These are phyloP conservation scores for Camellia japonica DNA, from an alignment of 148 eudicot species.

Conservation along the genomic window DNA sequence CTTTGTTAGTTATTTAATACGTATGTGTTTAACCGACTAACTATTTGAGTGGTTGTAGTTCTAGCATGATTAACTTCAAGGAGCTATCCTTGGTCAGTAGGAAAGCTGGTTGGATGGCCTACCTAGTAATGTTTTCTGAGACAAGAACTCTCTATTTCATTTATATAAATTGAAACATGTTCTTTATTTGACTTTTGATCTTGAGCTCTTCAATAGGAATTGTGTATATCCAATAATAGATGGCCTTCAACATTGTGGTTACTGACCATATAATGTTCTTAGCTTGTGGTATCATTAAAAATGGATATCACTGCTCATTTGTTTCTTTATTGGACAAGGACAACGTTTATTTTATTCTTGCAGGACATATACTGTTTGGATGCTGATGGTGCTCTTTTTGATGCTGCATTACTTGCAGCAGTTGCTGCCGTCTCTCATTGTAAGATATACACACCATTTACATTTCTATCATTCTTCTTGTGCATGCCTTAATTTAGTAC, in stretches of 20 bases:
- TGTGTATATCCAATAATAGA: not conserved
- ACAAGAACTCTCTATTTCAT: not conserved
- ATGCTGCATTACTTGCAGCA: constrained; percentile 86
- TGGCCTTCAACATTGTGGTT: not conserved
- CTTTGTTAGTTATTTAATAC: not conserved
- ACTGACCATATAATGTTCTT: not conserved
- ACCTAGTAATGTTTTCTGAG: constrained; percentile 51
- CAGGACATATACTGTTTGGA: constrained; percentile 96
- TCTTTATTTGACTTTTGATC: not conserved
- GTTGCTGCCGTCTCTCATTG: constrained; percentile 88
- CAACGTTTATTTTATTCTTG: constrained; percentile 7
- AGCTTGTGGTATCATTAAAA: not conserved
- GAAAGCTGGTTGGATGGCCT: constrained; percentile 98
- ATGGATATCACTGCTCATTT: not conserved
- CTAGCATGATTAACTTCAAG: constrained; percentile 81
- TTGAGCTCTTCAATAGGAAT: not conserved
- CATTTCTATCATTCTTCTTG: not conserved
- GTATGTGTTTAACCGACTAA: not conserved
- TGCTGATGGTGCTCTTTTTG: constrained; percentile 96
- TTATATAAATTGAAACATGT: not conserved
- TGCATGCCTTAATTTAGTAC: not conserved
- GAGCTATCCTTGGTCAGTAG: constrained; percentile 87
- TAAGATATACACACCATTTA: constrained; percentile 30
- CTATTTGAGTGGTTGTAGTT: constrained; percentile 36
- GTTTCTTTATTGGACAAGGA: not conserved